These are phyloP conservation scores for Eragrostis nindensis DNA, from an alignment of 176 grass and related monocot genomes.

Conservation along the genomic window DNA sequence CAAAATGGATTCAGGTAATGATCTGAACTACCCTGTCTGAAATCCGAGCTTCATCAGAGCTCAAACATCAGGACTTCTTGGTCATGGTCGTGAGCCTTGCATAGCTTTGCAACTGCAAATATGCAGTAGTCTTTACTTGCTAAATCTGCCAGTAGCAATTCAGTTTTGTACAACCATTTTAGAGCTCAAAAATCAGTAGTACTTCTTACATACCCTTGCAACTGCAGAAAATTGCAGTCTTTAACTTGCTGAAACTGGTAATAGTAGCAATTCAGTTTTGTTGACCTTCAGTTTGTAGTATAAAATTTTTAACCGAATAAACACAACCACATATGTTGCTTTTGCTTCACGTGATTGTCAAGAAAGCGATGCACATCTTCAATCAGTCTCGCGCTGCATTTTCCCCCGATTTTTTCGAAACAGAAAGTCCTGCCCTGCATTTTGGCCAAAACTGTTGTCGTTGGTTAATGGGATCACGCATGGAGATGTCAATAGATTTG, in stretches of 20 bases:
- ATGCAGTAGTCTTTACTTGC: not conserved
- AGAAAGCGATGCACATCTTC: not conserved
- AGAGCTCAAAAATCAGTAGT: too few species aligned
- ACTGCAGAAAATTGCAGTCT: not conserved
- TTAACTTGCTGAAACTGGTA: not conserved
- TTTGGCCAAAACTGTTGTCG: not conserved
- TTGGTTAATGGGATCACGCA: slow-evolving; percentile 1
- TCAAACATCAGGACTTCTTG: not conserved
- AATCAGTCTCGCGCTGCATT: not conserved
- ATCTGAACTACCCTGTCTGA: not conserved
- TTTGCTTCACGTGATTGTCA: not conserved
- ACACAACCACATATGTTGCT: not conserved
- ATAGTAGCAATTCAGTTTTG: not conserved
- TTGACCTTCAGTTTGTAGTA: not conserved
- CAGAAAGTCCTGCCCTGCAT: not conserved
- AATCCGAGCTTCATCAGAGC: not conserved
- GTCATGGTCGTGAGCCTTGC: not conserved
- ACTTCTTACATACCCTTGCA: not conserved
- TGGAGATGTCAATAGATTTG: not conserved
- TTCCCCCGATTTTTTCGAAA: not conserved
- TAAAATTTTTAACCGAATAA: not conserved
- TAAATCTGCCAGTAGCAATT: not conserved
- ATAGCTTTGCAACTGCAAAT: not conserved
- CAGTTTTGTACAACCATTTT: too few species aligned
- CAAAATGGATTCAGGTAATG: slow-evolving; percentile 24